Evolutionary conservation across 805 yeast species (phyloP).

Genomic region (Danielozyma ontarioensis): DNA sequence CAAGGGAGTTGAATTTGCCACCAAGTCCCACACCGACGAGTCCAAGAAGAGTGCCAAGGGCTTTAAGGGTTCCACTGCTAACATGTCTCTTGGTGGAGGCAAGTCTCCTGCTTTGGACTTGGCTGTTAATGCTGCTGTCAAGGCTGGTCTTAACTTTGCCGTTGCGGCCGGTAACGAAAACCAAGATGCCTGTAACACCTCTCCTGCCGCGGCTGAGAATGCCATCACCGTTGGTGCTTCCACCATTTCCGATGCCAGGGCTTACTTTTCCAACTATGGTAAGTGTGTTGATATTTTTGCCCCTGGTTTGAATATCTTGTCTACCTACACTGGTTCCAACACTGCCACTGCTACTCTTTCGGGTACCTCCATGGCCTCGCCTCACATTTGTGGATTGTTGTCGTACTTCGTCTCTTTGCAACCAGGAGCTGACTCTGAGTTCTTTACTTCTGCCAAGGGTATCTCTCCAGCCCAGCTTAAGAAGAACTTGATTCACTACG

Average conservation of each 20-base stretch:
- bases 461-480: slow-evolving; percentile 72
- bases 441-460: slow-evolving; percentile 46
- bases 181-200: slow-evolving; percentile 85
- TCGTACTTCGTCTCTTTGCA: slow-evolving; percentile 84
- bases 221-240: slow-evolving; percentile 96
- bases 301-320: slow-evolving; percentile 86
- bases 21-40: slow-evolving; percentile 59
- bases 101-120: slow-evolving; percentile 79
- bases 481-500: slow-evolving; percentile 66
- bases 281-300: slow-evolving; percentile 94
- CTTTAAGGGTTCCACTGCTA: slow-evolving; percentile 81
- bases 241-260: slow-evolving; percentile 82
- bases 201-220: slow-evolving; percentile 83
- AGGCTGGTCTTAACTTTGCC: slow-evolving; percentile 85
- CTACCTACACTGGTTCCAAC: slow-evolving; percentile 76
- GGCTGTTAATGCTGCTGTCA: slow-evolving; percentile 87
- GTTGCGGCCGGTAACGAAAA: slow-evolving; percentile 97
- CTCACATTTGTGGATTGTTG: slow-evolving; percentile 89
- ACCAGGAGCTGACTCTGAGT: slow-evolving; percentile 67
- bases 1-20: slow-evolving; percentile 82
- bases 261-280: slow-evolving; percentile 94
- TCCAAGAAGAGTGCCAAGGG: slow-evolving; percentile 51
- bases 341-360: slow-evolving; percentile 77
- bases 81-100: slow-evolving; percentile 95
- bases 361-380: slow-evolving; percentile 98